Evolutionary conservation across 306 rosid species (phyloP).

Genomic region (Cicer pinnatifidum): DNA sequence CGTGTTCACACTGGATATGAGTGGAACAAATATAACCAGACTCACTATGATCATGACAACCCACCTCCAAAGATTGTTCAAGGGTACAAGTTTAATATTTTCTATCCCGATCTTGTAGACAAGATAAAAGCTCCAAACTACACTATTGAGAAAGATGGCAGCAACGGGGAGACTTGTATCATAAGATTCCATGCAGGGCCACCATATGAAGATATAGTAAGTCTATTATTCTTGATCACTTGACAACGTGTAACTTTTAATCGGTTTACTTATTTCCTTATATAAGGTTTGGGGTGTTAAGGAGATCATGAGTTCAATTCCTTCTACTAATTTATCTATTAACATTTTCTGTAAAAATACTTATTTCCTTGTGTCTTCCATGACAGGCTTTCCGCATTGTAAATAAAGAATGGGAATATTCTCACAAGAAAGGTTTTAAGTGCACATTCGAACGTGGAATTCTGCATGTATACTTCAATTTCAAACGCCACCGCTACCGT

Average conservation of each 20-base stretch:
- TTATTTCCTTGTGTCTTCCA: slow-evolving; percentile 22
- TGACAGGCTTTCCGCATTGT: slow-evolving; percentile 92
- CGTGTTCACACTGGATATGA: slow-evolving; percentile 97
- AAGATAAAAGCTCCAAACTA: slow-evolving; percentile 84
- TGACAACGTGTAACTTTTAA: slow-evolving; percentile 1
- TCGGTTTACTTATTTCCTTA: slow-evolving; percentile 26
- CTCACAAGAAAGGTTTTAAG: slow-evolving; percentile 92
- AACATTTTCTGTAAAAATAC: background rate
- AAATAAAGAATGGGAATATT: slow-evolving; percentile 96
- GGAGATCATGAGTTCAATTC: background rate
- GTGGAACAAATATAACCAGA: slow-evolving; percentile 98
- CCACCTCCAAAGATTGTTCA: slow-evolving; percentile 98
- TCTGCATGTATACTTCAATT: slow-evolving; percentile 87
- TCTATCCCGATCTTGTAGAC: slow-evolving; percentile 96
- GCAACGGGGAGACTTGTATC: slow-evolving; percentile 91
- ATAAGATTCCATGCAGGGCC: slow-evolving; percentile 97
- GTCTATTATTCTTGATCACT: slow-evolving; percentile 45
- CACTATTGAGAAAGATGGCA: slow-evolving; percentile 90
- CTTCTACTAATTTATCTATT: background rate
- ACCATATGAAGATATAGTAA: slow-evolving; percentile 93
- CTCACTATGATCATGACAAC: slow-evolving; percentile 98
- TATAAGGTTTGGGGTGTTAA: background rate
- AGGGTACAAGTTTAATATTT: slow-evolving; percentile 91
- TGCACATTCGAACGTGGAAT: slow-evolving; percentile 97
- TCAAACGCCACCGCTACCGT: slow-evolving; percentile 90